These are phyloP conservation scores for Vitellaria paradoxa DNA, from an alignment of 179 eudicot species.

Conservation along the genomic window DNA sequence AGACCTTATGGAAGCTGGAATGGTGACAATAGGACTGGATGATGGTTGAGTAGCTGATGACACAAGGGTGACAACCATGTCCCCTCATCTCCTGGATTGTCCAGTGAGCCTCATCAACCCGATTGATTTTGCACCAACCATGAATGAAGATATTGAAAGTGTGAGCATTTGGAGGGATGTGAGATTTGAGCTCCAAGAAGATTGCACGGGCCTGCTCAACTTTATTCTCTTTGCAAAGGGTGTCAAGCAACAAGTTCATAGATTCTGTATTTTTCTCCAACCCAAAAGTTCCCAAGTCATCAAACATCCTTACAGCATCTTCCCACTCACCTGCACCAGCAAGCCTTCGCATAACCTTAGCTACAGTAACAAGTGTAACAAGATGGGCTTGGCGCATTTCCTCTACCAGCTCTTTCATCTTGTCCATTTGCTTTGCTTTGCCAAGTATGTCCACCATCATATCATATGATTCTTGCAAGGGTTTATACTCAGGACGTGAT, in stretches of 20 bases:
- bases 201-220: constrained; percentile 77
- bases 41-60: constrained; percentile 84
- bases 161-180: constrained; percentile 64
- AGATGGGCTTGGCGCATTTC: constrained; percentile 53
- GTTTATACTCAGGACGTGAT: constrained; percentile 42
- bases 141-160: constrained; percentile 82
- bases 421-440: constrained; percentile 71
- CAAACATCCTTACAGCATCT: constrained; percentile 60
- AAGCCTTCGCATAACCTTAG: constrained; percentile 78
- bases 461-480: constrained; percentile 52
- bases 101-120: constrained; percentile 88
- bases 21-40: constrained; percentile 67
- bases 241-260: constrained; percentile 83
- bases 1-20: constrained; percentile 51
- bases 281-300: constrained; percentile 61
- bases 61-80: constrained; percentile 67
- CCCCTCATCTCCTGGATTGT: constrained; percentile 95
- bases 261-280: constrained; percentile 70
- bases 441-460: constrained; percentile 83
- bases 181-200: constrained; percentile 64
- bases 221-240: constrained; percentile 83
- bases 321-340: constrained; percentile 77
- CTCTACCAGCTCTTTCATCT: constrained; percentile 56
- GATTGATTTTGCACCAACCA: constrained; percentile 89
- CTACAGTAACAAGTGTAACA: constrained; percentile 56